These are phyloP conservation scores for Trypanosoma vivax DNA, from an alignment of 208 protist genomes.

Conservation along the genomic window DNA sequence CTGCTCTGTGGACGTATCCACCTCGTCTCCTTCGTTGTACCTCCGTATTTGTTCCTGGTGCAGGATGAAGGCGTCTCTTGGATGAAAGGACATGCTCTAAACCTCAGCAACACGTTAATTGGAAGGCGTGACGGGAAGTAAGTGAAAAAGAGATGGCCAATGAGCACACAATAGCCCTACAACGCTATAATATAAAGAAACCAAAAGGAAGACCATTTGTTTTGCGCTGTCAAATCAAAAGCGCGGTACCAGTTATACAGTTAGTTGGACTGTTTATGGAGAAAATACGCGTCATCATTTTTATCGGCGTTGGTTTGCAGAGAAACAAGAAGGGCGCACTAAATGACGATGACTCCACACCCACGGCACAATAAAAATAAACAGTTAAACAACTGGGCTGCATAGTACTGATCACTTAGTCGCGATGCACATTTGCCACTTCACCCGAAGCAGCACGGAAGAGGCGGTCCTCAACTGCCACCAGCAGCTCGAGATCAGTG, in stretches of 20 bases:
- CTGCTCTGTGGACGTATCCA: constrained; percentile 86
- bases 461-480: constrained; percentile 82
- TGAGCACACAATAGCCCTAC: constrained; percentile 1
- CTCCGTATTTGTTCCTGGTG: constrained; percentile 85
- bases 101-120: no score
- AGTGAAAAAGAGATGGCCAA: constrained; percentile 6
- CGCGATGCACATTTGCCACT: constrained; percentile 23
- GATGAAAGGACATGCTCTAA: constrained; percentile 52
- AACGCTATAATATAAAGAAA: no score
- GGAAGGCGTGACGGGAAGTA: not conserved
- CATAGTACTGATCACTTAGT: no score
- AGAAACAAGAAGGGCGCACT: no score
- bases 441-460: constrained; percentile 87
- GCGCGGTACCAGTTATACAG: no score
- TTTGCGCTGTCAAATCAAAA: no score
- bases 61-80: constrained; percentile 79
- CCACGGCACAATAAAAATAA: not conserved
- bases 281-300: no score
- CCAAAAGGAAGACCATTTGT: no score
- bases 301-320: no score
- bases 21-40: constrained; percentile 84
- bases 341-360: no score
- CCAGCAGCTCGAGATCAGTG: constrained; percentile 49
- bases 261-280: no score
- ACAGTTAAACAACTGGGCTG: no score